Percentiles rank a stretch among this genome's conserved stretches.
Conservation (phyloP, 768 basidiomycete species). For the Panellus pusillus region DNA sequence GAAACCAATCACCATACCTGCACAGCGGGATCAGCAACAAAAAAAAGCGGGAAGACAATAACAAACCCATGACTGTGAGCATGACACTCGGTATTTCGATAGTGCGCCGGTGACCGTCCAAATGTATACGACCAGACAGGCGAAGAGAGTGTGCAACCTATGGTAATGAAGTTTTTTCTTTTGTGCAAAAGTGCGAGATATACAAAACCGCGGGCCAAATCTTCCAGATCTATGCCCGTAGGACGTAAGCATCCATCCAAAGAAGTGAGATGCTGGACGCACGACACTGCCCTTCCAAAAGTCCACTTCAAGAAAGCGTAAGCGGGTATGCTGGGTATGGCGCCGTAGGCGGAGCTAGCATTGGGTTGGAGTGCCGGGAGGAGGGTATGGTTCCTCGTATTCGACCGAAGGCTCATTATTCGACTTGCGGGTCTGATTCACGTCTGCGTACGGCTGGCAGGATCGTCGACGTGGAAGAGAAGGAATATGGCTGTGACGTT, state of each 20-base stretch:
- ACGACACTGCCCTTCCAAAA: constrained; percentile 18
- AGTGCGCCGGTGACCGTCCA: background rate
- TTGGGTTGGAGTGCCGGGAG: constrained; percentile 10
- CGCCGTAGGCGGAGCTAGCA: background rate
- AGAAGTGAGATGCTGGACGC: background rate
- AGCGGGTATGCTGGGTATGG: constrained; percentile 14
- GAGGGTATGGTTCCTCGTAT: constrained; percentile 15
- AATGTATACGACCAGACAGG: constrained; percentile 25
- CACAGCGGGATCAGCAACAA: background rate
- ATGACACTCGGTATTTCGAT: constrained; percentile 38
- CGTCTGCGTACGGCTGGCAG: too few species aligned
- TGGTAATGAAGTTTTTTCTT: too few species aligned
- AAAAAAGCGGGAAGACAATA: background rate
- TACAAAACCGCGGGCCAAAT: constrained; percentile 64
- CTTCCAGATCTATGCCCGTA: constrained; percentile 45
- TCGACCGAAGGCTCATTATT: too few species aligned
- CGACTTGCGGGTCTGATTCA: too few species aligned
- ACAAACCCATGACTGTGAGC: constrained; percentile 56
- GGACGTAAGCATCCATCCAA: background rate
- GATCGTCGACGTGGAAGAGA: too few species aligned
- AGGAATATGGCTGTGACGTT: too few species aligned
- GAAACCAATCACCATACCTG: constrained; percentile 56
- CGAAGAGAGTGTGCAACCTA: constrained; percentile 53
- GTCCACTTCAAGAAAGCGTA: constrained; percentile 21
- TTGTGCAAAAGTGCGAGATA: too few species aligned